Evolutionary conservation across 805 yeast species (phyloP).

Genomic region (Wickerhamomyces hampshirensis): DNA sequence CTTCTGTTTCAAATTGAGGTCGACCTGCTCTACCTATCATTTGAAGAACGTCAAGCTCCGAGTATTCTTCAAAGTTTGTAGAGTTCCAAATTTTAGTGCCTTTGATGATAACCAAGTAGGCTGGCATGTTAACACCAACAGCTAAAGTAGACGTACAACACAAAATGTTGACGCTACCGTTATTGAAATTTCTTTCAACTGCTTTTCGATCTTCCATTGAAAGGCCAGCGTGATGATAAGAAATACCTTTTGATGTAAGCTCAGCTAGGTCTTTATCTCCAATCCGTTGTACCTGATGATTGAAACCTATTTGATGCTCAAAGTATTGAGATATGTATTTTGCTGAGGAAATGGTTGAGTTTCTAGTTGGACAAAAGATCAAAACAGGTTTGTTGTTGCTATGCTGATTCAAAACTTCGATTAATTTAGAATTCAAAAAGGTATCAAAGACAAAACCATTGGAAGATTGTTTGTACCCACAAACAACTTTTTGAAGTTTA

Average conservation of each 20-base stretch:
- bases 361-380: constrained; percentile 51
- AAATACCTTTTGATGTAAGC: constrained; percentile 34
- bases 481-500: constrained; percentile 34
- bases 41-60: constrained; percentile 51
- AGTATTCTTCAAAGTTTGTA: constrained; percentile 46
- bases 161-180: constrained; percentile 38
- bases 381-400: constrained; percentile 40
- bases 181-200: constrained; percentile 41
- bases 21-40: constrained; percentile 68
- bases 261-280: constrained; percentile 27
- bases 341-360: constrained; percentile 43
- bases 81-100: constrained; percentile 58
- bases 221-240: constrained; percentile 58
- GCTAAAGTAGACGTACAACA: constrained; percentile 60
- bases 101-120: constrained; percentile 54
- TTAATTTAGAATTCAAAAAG: constrained; percentile 35
- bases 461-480: constrained; percentile 34
- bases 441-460: constrained; percentile 47
- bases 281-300: neutral
- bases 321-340: constrained; percentile 29
- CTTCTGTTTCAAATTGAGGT: constrained; percentile 49
- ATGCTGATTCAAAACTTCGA: constrained; percentile 35
- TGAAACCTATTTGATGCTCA: neutral
- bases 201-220: constrained; percentile 39
- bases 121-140: constrained; percentile 58